Percentiles rank a stretch among this genome's conserved stretches.
Evolutionary conservation across 352 stramenopile genomes (phyloP).

Genomic region (Globisporangium megalacanthum): DNA sequence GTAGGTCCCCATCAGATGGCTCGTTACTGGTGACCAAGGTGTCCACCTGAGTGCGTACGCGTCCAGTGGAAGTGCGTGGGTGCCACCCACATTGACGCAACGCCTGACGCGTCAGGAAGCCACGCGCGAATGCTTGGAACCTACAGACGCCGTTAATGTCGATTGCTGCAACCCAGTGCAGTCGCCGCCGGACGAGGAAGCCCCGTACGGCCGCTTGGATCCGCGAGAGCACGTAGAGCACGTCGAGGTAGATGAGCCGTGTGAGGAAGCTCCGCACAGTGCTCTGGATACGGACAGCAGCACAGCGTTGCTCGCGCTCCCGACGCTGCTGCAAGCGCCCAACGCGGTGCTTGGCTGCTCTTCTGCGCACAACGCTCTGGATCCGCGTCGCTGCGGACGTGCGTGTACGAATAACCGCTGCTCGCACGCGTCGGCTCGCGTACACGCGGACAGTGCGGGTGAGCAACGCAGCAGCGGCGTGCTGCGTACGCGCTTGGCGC

Average conservation of each 20-base stretch:
- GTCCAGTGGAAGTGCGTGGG: too few species aligned
- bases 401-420: conserved; percentile 22
- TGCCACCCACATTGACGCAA: background rate
- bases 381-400: conserved; percentile 35
- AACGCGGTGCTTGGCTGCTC: conserved; percentile 16
- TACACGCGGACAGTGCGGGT: conserved; percentile 30
- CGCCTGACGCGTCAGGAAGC: conserved; percentile 18
- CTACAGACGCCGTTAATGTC: conserved; percentile 39
- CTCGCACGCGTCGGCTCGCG: conserved; percentile 19
- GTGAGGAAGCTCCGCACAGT: conserved; percentile 51
- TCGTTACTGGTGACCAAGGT: background rate
- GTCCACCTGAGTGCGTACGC: too few species aligned
- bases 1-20: background rate
- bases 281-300: conserved; percentile 50
- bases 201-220: conserved; percentile 71
- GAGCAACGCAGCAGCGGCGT: conserved; percentile 35
- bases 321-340: conserved; percentile 7
- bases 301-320: conserved; percentile 16
- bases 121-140: conserved; percentile 45
- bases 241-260: conserved; percentile 73
- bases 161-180: conserved; percentile 40
- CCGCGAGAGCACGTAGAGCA: conserved; percentile 73
- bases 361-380: conserved; percentile 35
- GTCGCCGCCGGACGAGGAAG: conserved; percentile 47
- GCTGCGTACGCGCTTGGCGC: conserved; percentile 9